phyloP scores from a whole-genome alignment of 768 basidiomycete genomes.

The Dentipellis fragilis region DNA sequence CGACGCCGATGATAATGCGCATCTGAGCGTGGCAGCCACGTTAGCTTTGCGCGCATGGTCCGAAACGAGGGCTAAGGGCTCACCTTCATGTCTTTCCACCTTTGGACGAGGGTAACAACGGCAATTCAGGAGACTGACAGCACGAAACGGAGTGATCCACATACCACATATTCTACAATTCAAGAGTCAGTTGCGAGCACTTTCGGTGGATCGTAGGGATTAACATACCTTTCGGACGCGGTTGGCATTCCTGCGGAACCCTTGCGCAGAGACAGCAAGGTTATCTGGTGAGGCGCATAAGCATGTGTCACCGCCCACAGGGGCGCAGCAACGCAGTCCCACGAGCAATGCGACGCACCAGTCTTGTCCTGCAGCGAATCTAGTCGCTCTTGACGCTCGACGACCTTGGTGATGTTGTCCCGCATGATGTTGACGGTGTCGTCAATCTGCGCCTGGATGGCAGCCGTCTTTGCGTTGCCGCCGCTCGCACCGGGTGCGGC shows the following conservation, averaged over 20 bases:
- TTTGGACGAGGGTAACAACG: constrained; percentile 18
- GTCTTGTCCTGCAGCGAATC: constrained; percentile 98
- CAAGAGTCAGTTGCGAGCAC: no score
- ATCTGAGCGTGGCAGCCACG: constrained; percentile 39
- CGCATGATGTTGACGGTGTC: constrained; percentile 97
- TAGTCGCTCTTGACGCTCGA: constrained; percentile 88
- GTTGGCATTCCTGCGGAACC: constrained; percentile 95
- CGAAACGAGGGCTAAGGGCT: constrained; percentile 14
- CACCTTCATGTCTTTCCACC: constrained; percentile 99
- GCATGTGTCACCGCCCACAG: background rate
- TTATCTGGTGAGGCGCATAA: constrained; percentile 50
- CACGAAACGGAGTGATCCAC: constrained; percentile 18
- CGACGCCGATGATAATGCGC: constrained; percentile 92
- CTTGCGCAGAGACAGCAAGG: constrained; percentile 96
- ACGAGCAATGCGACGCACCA: constrained; percentile 41
- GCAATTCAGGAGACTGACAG: background rate
- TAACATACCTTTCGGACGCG: constrained; percentile 85
- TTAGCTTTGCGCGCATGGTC: constrained; percentile 6
- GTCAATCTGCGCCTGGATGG: constrained; percentile 95
- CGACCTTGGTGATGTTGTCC: constrained; percentile 93
- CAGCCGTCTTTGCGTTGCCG: constrained; percentile 80
- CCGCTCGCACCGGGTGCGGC: constrained; percentile 25
- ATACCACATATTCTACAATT: constrained; percentile 80
- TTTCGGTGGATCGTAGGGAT: no score
- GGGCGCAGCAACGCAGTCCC: background rate